A percentile compares a stretch with the other conserved stretches of the same genome.
phyloP scores from a whole-genome alignment of 2,329 filamentous ascomycete species.

The Neodidymelliopsis sp. region DNA sequence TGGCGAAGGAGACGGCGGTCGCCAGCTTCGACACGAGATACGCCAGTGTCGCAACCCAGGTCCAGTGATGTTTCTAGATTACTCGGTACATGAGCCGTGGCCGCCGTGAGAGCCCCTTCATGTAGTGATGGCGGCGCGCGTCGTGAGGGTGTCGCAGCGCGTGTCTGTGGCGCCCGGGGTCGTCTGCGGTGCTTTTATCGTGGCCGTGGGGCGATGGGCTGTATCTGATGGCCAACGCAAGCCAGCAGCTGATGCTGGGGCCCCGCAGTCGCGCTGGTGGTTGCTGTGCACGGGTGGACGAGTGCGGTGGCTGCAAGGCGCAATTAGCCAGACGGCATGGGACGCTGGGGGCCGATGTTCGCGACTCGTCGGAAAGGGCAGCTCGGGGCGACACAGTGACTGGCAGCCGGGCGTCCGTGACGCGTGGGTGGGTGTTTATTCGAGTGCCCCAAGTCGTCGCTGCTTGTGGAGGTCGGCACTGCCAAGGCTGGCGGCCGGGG shows the following conservation, averaged over 20 bases:
- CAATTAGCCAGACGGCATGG: conserved; percentile 32
- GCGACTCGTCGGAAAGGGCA: conserved; percentile 43
- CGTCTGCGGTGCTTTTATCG: not conserved
- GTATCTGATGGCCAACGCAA: not conserved
- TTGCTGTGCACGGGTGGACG: conserved; percentile 34
- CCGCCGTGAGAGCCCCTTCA: conserved; percentile 33
- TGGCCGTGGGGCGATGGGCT: not conserved
- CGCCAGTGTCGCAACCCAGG: conserved; percentile 42
- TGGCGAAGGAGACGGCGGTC: conserved; percentile 51
- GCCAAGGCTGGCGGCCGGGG: conserved; percentile 20
- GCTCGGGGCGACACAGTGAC: conserved; percentile 44
- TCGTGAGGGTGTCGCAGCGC: conserved; percentile 37
- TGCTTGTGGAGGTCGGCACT: conserved; percentile 31
- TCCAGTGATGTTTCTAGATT: conserved; percentile 26
- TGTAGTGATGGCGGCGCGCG: conserved; percentile 38
- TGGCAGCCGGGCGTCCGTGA: conserved; percentile 32
- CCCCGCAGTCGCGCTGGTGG: conserved; percentile 36
- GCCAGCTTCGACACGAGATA: conserved; percentile 49
- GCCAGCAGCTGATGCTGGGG: conserved; percentile 9
- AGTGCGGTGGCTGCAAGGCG: conserved; percentile 27
- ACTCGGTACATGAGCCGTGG: conserved; percentile 33
- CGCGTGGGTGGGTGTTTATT: conserved; percentile 39
- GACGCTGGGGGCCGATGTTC: conserved; percentile 32
- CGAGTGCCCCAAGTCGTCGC: conserved; percentile 37
- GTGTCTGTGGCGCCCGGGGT: conserved; percentile 18